phyloP scores from a whole-genome alignment of 1,284 basidiomycete species.

The Cerioporus squamosus region DNA sequence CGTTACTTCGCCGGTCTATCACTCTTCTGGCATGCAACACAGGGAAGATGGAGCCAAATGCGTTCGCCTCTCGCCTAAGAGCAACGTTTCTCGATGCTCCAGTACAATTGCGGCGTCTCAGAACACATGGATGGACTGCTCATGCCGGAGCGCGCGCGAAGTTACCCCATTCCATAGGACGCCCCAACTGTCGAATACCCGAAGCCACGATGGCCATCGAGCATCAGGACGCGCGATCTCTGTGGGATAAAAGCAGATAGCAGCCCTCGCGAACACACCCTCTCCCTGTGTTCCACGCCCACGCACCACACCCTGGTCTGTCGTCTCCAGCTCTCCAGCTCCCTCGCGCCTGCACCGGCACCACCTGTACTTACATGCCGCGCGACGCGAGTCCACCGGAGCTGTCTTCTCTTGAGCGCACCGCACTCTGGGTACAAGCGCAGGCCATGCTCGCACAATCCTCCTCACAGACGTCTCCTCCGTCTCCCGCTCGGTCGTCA shows the following conservation, averaged over 20 bases:
- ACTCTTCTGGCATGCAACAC: background rate
- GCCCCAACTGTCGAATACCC: background rate
- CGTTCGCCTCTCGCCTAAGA: slow-evolving; percentile 14
- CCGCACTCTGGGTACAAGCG: slow-evolving; percentile 26
- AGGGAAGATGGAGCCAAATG: slow-evolving; percentile 12
- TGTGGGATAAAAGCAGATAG: slow-evolving; percentile 8
- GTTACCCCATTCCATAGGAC: slow-evolving; percentile 16
- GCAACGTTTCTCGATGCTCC: slow-evolving; percentile 5
- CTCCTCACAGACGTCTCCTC: slow-evolving; percentile 13
- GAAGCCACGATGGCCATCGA: background rate
- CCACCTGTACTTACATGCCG: slow-evolving; percentile 14
- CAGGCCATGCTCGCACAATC: slow-evolving; percentile 19
- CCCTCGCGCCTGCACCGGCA: background rate
- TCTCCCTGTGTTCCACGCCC: background rate
- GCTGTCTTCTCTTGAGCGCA: slow-evolving; percentile 22
- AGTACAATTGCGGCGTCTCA: slow-evolving; percentile 9
- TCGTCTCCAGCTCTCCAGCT: background rate
- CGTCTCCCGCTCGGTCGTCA: slow-evolving; percentile 19
- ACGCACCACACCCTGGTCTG: slow-evolving; percentile 4
- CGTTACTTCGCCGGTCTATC: slow-evolving; percentile 5
- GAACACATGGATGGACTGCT: slow-evolving; percentile 11
- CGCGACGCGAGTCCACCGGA: slow-evolving; percentile 16
- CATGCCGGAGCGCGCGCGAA: slow-evolving; percentile 16
- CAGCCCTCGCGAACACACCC: slow-evolving; percentile 7
- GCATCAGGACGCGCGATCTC: background rate